These are phyloP conservation scores for Boletus patriciae DNA, from an alignment of 768 basidiomycete species.

Conservation along the genomic window DNA sequence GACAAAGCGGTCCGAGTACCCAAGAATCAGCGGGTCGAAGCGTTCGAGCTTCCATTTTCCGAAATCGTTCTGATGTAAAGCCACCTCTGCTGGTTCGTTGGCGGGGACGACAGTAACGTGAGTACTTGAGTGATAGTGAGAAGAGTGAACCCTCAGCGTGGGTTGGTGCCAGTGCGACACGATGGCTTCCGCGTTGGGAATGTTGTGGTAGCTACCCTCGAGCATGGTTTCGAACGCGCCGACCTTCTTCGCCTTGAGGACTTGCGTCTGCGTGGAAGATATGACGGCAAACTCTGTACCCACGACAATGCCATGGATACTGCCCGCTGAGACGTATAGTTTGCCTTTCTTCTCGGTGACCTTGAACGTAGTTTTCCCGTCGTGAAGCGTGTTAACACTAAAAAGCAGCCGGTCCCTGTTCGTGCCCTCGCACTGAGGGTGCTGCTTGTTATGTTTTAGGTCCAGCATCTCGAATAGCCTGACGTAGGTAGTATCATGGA, in stretches of 20 bases:
- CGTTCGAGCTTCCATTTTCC: conserved; percentile 19
- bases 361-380: conserved; percentile 16
- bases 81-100: conserved; percentile 10
- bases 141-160: conserved; percentile 8
- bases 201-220: conserved; percentile 3
- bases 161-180: conserved; percentile 15
- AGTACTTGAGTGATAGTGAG: background rate
- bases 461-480: conserved; percentile 12
- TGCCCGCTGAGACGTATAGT: conserved; percentile 18
- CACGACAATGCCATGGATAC: conserved; percentile 16
- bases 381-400: conserved; percentile 16
- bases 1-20: conserved; percentile 5
- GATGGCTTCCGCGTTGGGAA: conserved; percentile 7
- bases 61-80: background rate
- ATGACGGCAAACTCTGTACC: conserved; percentile 15
- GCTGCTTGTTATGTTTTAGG: conserved; percentile 3
- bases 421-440: conserved; percentile 22
- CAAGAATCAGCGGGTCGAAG: conserved; percentile 10
- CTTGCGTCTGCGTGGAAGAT: background rate
- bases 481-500: conserved; percentile 17
- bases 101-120: conserved; percentile 9
- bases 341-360: conserved; percentile 4
- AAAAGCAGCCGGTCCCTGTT: conserved; percentile 20
- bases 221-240: conserved; percentile 14
- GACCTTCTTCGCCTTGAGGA: conserved; percentile 17